Evolutionary conservation across 2,329 filamentous ascomycete genomes (phyloP), one percentile per base, ranked within the genome.

Genomic region (Talaromyces funiculosus): DNA sequence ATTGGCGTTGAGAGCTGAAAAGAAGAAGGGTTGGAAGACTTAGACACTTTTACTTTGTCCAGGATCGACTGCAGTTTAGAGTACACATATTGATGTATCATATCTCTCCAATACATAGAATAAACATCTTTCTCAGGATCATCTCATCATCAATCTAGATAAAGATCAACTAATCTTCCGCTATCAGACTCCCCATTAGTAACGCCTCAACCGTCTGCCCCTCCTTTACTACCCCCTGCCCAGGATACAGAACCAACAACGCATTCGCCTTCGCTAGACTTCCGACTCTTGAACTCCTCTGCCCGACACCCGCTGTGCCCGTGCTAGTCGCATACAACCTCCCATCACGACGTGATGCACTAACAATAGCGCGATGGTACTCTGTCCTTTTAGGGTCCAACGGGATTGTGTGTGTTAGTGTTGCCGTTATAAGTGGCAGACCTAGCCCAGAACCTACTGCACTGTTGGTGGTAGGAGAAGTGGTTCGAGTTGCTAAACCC

Each of bases 201-300:
- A 97, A 75, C 9, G 92, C 93, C 63, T 93, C 86, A 3, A 92
- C 86, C 67, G 80, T 85, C 57, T 83, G 77, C 0, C 92, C 92
- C 71, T 89, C 89, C 51, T 78, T 81, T 59, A 92, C 70, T n/a
- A 79, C 80, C 5, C 85, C 86, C 35, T 66, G 67, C 10, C 74
- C 75, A 3, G 73, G 67, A 40, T 66, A 67, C 29, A 86, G 80
- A 2, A 88, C 90, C 24, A 97, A 75, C 67, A 99, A 75, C 3
- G 89, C 91, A 78, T 99, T 99, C 2, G 94, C 93, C 20, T 89
- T 87, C 63, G 88, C 90, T 66, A 97, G 81, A 73, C 93, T 97
- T 0, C 92, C 91, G 2, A 99, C 92, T 63, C 86, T 84, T 16
- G 90, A 95, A 73, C 93, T 97, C 56, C 94, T 82, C 78, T 99